These are phyloP conservation scores for Globisporangium rhizosaccharum DNA, from an alignment of 352 stramenopile species.

Conservation along the genomic window DNA sequence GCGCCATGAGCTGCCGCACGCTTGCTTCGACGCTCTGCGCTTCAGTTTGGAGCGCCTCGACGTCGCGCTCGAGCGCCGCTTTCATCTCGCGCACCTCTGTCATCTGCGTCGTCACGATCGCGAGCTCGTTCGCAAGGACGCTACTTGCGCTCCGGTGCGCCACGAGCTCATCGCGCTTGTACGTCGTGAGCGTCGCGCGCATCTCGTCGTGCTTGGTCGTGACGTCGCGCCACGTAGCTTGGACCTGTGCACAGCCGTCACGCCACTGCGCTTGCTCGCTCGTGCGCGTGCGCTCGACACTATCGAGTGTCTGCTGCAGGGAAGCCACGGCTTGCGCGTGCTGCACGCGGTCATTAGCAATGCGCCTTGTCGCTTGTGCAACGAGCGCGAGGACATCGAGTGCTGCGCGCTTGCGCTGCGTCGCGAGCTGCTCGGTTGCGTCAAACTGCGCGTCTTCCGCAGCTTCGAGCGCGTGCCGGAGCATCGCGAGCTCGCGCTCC, in stretches of 20 bases:
- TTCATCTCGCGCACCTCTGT: conserved; percentile 71
- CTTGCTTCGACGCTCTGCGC: conserved; percentile 46
- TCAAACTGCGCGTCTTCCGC: conserved; percentile 75
- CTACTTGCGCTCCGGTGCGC: conserved; percentile 62
- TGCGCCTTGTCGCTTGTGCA: conserved; percentile 31
- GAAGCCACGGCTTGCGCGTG: neutral
- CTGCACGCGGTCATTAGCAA: conserved; percentile 16
- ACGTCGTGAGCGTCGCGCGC: conserved; percentile 67
- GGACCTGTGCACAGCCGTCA: conserved; percentile 22
- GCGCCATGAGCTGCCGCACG: conserved; percentile 60
- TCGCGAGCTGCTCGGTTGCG: conserved; percentile 45
- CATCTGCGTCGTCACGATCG: conserved; percentile 67
- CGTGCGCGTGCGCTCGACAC: conserved; percentile 14
- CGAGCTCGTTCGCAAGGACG: conserved; percentile 71
- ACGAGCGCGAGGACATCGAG: conserved; percentile 48
- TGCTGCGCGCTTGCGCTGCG: conserved; percentile 45
- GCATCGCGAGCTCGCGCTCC: conserved; percentile 42
- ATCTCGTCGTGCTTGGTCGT: conserved; percentile 49
- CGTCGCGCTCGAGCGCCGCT: conserved; percentile 41
- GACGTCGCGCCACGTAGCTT: conserved; percentile 26
- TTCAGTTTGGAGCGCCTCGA: conserved; percentile 52
- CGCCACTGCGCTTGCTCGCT: conserved; percentile 29
- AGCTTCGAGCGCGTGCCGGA: conserved; percentile 59
- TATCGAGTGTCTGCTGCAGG: conserved; percentile 12
- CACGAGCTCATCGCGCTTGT: conserved; percentile 79